Evolutionary conservation across 495 filamentous ascomycete species (phyloP).

Genomic region (Aspergillus ostianus): DNA sequence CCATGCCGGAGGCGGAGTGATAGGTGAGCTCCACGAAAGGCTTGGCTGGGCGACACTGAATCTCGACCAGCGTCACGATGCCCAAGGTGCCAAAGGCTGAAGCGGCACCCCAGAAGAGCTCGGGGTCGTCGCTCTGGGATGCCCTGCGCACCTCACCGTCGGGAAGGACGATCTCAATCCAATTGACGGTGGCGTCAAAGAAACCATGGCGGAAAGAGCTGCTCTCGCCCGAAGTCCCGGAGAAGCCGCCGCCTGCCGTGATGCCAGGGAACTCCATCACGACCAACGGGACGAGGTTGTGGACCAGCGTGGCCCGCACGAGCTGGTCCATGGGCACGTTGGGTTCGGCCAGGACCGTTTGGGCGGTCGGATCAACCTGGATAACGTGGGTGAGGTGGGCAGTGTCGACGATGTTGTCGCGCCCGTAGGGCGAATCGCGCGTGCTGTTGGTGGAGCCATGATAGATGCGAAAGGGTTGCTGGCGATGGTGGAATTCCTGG

Average conservation of each 20-base stretch:
- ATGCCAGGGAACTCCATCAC: constrained; percentile 61
- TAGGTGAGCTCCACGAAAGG: constrained; percentile 52
- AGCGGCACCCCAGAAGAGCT: constrained; percentile 54
- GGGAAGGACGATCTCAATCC: constrained; percentile 53
- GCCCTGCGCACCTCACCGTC: constrained; percentile 48
- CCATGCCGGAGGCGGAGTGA: constrained; percentile 35
- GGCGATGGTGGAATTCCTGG: constrained; percentile 48
- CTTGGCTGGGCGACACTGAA: constrained; percentile 47
- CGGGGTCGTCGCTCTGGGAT: constrained; percentile 32
- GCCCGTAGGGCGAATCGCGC: constrained; percentile 47
- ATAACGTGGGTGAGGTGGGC: constrained; percentile 52
- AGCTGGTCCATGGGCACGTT: constrained; percentile 54
- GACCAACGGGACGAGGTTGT: constrained; percentile 50
- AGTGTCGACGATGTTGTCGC: constrained; percentile 52
- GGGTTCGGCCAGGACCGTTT: constrained; percentile 51
- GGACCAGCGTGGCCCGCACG: constrained; percentile 37
- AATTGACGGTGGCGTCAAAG: constrained; percentile 52
- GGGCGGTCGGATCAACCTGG: constrained; percentile 38
- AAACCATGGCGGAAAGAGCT: constrained; percentile 56
- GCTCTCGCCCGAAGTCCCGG: constrained; percentile 55
- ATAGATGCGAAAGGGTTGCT: constrained; percentile 68
- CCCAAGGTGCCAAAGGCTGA: constrained; percentile 53
- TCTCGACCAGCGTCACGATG: constrained; percentile 51
- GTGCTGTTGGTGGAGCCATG: constrained; percentile 80
- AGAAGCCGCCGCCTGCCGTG: constrained; percentile 55